Conservation (phyloP, 1,284 basidiomycete genomes). For the Apiotrichum akiyoshidainum region DNA sequence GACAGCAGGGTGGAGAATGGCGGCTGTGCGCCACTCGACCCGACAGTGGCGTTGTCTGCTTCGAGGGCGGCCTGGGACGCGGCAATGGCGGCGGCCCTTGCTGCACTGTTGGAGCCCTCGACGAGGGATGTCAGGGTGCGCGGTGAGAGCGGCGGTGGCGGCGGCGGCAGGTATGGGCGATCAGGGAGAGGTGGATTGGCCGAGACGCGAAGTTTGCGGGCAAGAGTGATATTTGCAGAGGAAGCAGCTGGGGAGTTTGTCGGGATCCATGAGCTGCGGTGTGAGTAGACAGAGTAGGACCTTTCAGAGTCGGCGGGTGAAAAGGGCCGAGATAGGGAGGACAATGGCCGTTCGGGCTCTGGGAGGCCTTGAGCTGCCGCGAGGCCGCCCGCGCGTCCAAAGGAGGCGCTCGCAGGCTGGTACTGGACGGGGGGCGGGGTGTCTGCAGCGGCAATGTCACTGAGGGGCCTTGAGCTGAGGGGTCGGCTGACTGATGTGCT, state of each 20-base stretch:
- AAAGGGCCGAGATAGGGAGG: not conserved
- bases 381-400: no score
- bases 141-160: not conserved
- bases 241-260: not conserved
- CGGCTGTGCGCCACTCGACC: not conserved
- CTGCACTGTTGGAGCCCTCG: not conserved
- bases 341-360: not conserved
- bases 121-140: not conserved
- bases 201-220: constrained; percentile 13
- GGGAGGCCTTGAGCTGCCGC: no score
- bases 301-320: not conserved
- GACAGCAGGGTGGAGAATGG: not conserved
- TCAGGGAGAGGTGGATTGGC: constrained; percentile 10
- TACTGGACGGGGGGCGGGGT: no score
- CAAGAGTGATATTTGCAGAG: constrained; percentile 2
- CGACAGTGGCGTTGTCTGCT: not conserved
- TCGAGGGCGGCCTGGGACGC: no score
- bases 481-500: no score
- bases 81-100: not conserved
- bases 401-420: no score
- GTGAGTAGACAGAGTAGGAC: not conserved
- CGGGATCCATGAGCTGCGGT: not conserved
- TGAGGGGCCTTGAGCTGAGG: no score
- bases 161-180: constrained; percentile 11
- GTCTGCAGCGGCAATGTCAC: no score